phyloP scores from a whole-genome alignment of 345 rosid genomes.

The Populus davidiana region DNA sequence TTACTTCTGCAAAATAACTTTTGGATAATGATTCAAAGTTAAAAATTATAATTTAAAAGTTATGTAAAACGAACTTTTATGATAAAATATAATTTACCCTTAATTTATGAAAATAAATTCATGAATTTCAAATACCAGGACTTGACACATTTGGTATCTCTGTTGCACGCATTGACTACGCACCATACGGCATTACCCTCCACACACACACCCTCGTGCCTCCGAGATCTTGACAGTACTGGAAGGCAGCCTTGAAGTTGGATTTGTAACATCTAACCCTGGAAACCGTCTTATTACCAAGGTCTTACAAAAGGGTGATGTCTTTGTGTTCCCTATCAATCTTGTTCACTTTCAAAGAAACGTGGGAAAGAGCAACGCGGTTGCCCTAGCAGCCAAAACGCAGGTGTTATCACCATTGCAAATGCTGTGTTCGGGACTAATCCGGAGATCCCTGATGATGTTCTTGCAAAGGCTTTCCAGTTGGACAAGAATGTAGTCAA shows the following conservation, averaged over 20 bases:
- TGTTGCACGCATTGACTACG: neutral
- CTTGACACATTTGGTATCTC: too few relatives aligned
- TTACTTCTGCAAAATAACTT: too few relatives aligned
- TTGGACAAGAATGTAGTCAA: neutral
- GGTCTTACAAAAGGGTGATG: conserved; percentile 12
- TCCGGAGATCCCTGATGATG: neutral
- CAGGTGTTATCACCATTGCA: conserved; percentile 15
- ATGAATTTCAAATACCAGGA: neutral
- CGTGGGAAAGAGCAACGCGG: conserved; percentile 3
- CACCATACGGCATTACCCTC: conserved; percentile 1
- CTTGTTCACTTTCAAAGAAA: conserved; percentile 19
- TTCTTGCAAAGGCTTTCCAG: conserved; percentile 14
- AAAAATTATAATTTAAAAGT: too few relatives aligned
- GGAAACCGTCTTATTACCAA: conserved; percentile 15
- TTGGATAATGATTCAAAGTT: too few relatives aligned
- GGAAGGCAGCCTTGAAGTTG: conserved; percentile 10
- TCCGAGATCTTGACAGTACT: conserved; percentile 15
- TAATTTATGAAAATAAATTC: too few relatives aligned
- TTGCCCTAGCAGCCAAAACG: conserved; percentile 18
- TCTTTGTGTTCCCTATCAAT: conserved; percentile 2
- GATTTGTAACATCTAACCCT: conserved; percentile 17
- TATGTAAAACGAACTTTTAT: too few relatives aligned
- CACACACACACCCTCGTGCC: conserved; percentile 17
- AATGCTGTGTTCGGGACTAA: conserved; percentile 13
- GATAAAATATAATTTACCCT: too few relatives aligned